phyloP scores from a whole-genome alignment of 1,284 basidiomycete species.

The Austropuccinia psidii region DNA sequence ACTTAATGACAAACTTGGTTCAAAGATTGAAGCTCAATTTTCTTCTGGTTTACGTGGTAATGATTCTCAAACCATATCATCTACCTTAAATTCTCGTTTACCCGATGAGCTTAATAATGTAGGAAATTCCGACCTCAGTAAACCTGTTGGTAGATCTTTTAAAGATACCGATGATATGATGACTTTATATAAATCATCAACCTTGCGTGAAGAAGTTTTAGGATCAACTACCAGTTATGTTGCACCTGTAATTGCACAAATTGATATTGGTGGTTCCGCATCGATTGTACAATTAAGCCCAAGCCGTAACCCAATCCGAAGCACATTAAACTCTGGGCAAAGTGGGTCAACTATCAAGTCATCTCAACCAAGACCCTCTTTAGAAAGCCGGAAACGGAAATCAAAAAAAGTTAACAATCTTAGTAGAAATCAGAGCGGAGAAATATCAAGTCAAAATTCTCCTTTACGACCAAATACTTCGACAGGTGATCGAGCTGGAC shows the following conservation, averaged over 20 bases:
- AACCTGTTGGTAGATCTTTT: not conserved
- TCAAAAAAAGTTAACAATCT: not conserved
- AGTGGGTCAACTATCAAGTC: no score
- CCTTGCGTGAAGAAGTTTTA: not conserved
- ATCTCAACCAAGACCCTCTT: not conserved
- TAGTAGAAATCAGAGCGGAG: no score
- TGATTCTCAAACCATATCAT: no score
- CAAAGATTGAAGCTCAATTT: not conserved
- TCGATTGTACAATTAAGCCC: slow-evolving; percentile 23
- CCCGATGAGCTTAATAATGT: not conserved
- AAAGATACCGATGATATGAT: not conserved
- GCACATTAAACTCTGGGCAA: not conserved
- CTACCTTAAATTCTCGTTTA: no score
- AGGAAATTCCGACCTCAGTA: not conserved
- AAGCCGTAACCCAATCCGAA: not conserved
- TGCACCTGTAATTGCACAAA: slow-evolving; percentile 27
- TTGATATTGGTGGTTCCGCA: slow-evolving; percentile 32
- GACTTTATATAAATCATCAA: no score
- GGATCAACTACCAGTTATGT: not conserved
- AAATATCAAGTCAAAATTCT: not conserved
- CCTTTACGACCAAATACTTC: not conserved
- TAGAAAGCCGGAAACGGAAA: not conserved
- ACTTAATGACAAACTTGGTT: no score
- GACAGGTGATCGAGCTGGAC: not conserved
- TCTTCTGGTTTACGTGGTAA: not conserved